These are phyloP conservation scores for Magnolia sinica DNA, from an alignment of 164 flowering plant genomes.

Conservation along the genomic window DNA sequence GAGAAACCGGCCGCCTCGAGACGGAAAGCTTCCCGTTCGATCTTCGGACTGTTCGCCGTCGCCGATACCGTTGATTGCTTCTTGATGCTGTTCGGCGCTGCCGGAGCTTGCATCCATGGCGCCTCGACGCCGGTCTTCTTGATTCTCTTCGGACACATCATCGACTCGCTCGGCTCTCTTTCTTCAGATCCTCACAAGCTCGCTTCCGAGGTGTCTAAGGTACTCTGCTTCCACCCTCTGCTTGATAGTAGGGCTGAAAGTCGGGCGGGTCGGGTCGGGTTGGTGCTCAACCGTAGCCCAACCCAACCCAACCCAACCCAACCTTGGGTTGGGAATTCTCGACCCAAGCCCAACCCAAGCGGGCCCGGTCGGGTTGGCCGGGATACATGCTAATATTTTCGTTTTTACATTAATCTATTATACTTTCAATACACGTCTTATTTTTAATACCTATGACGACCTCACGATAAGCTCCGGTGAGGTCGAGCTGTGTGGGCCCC, in stretches of 20 bases:
- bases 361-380: too few relatives aligned
- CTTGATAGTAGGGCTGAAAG: neutral
- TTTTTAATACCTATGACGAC: too few relatives aligned
- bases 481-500: too few relatives aligned
- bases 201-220: constrained; percentile 55
- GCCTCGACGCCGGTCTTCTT: constrained; percentile 69
- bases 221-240: constrained; percentile 10
- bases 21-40: constrained; percentile 24
- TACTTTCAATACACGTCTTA: too few relatives aligned
- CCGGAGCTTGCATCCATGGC: constrained; percentile 69
- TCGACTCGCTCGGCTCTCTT: constrained; percentile 55
- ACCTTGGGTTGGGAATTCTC: too few relatives aligned
- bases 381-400: too few relatives aligned
- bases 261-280: too few relatives aligned
- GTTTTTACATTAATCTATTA: too few relatives aligned
- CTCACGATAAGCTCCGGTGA: too few relatives aligned
- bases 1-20: constrained; percentile 10
- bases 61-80: constrained; percentile 55
- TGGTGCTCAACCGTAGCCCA: too few relatives aligned
- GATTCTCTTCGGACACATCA: constrained; percentile 58
- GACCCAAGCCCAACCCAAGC: too few relatives aligned
- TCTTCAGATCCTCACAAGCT: constrained; percentile 34
- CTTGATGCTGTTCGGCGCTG: constrained; percentile 59
- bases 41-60: constrained; percentile 47
- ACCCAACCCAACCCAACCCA: too few relatives aligned